Percentiles rank a stretch among this genome's conserved stretches.
These are phyloP conservation scores for Penicillium pancosmium DNA, from an alignment of 495 filamentous ascomycete species.

Conservation along the genomic window DNA sequence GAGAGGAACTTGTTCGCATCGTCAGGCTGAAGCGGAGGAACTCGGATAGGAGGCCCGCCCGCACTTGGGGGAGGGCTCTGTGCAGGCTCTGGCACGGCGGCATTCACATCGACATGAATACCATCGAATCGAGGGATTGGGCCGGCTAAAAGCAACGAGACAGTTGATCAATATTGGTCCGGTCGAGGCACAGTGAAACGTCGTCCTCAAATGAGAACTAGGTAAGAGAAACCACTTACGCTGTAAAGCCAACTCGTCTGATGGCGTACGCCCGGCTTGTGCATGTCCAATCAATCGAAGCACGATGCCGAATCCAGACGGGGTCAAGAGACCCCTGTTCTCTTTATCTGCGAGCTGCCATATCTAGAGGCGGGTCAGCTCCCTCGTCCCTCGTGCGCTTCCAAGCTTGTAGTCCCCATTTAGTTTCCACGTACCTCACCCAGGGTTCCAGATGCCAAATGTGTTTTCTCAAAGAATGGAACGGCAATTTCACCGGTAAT, in stretches of 20 bases:
- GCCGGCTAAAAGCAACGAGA: conserved; percentile 58
- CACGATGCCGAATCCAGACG: conserved; percentile 87
- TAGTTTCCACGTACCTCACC: conserved; percentile 69
- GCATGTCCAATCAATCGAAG: conserved; percentile 94
- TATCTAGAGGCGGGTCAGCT: conserved; percentile 59
- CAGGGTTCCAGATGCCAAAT: conserved; percentile 77
- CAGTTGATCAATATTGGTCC: conserved; percentile 19
- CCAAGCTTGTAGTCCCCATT: neutral
- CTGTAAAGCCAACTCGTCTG: conserved; percentile 72
- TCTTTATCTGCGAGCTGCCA: conserved; percentile 98
- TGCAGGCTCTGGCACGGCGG: conserved; percentile 43
- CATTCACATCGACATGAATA: conserved; percentile 46
- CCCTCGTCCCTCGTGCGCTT: neutral
- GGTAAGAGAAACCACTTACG: conserved; percentile 47
- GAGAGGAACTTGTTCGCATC: conserved; percentile 84
- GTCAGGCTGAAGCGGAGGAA: conserved; percentile 85
- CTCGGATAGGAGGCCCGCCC: conserved; percentile 76
- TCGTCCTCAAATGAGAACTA: neutral
- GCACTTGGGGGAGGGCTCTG: conserved; percentile 65
- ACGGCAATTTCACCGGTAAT: conserved; percentile 96
- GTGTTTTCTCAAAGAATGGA: conserved; percentile 97
- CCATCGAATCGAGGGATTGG: conserved; percentile 94
- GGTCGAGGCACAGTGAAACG: neutral
- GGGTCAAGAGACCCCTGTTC: conserved; percentile 90
- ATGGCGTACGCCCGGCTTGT: conserved; percentile 79